Percentiles rank a stretch among this genome's conserved stretches.
Conservation (phyloP, 257 asterid species). For the Solanum bulbocastanum region DNA sequence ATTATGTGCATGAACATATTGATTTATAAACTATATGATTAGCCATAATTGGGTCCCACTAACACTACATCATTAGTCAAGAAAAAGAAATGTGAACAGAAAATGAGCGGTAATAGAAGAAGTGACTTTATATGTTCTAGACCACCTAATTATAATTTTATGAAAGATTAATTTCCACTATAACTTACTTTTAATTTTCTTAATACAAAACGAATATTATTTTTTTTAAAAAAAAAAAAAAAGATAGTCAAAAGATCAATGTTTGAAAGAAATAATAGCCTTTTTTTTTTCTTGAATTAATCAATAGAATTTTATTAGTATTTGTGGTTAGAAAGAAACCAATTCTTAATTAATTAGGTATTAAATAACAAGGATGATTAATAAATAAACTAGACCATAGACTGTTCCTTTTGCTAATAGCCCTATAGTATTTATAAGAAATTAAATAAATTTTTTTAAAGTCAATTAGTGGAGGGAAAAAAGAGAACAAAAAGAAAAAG, state of each 20-base stretch:
- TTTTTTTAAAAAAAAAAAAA: neutral
- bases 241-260: conserved; percentile 6
- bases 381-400: neutral
- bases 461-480: neutral
- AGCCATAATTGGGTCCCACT: conserved; percentile 24
- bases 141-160: neutral
- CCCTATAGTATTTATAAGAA: neutral
- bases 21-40: conserved; percentile 8
- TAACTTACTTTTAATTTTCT: conserved; percentile 20
- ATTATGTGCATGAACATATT: conserved; percentile 21
- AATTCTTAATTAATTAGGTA: conserved; percentile 9
- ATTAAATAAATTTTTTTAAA: neutral
- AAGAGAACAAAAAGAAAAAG: neutral
- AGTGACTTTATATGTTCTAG: neutral
- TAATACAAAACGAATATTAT: conserved; percentile 7
- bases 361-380: neutral
- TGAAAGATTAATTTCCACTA: neutral
- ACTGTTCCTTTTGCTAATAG: neutral
- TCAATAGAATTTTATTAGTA: neutral
- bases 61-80: conserved; percentile 8
- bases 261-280: conserved; percentile 4
- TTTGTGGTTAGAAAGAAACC: conserved; percentile 9
- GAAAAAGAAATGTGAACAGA: conserved; percentile 21
- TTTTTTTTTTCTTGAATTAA: conserved; percentile 1
- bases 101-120: neutral